Base-by-base conservation (phyloP, 1,284 basidiomycete species). In the Rhodotorula sp. region DNA sequence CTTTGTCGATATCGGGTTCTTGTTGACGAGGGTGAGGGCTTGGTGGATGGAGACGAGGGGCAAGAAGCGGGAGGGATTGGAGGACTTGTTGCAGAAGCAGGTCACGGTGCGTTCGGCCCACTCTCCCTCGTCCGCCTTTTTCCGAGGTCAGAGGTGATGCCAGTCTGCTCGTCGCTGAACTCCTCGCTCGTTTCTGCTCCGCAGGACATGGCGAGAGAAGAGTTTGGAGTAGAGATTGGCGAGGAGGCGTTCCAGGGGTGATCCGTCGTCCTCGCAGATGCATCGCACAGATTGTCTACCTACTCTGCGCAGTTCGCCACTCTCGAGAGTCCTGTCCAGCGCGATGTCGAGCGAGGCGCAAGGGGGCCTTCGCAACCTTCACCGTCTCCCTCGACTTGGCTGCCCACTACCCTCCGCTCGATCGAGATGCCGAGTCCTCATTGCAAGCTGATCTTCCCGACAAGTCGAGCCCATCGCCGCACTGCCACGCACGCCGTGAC, bases 161-260 rank as follows among this genome's bases (percentile, higher is more conserved):
- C n/a, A n/a, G n/a, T n/a, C 70, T 78, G 80, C 61, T 63, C 76
- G 56, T 71, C 82, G 30, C 80, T 81, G 67, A 73, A 73, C 77
- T 63, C 79, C 81, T 64, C 9, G 15, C 28, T 78, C 81, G 60
- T 79, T 8, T 40, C 6, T 20, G n/a, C 16, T 34, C 48, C 13
- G 65, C 62, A 74, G 66, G 76, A 78, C 46, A 81, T 84, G 80
- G 83, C 83, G 0, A 78, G 79, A 65, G 80, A 81, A 44, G 82
- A 84, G 72, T 81, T 83, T 65, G 83, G 83, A 0, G 81, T 84
- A 60, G 83, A 84, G 65, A 62, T 70, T 24, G 68, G 63, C 48
- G 64, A 66, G 24, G 46, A 28, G 26, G 68, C 68, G 5, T 70
- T 70, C 31, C 47, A 58, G 4, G 68, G 68, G 2, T 70, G 44